Evolutionary conservation across 768 basidiomycete species (phyloP).

Genomic region (Boletus reticulatus): DNA sequence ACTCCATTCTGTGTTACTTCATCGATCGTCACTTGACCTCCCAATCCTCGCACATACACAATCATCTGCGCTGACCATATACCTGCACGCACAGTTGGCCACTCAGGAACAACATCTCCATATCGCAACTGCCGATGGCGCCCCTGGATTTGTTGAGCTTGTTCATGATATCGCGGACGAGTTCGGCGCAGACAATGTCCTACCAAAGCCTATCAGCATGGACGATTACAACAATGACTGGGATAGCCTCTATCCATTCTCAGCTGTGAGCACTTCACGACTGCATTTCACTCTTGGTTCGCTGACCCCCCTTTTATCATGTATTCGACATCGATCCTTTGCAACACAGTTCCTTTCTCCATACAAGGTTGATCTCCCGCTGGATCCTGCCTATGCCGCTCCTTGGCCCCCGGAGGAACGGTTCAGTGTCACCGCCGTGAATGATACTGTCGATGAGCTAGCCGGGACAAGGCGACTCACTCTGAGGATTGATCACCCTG

Average conservation of each 20-base stretch:
- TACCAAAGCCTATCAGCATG: slow-evolving; percentile 52
- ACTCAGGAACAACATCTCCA: slow-evolving; percentile 73
- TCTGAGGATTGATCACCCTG: slow-evolving; percentile 71
- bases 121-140: slow-evolving; percentile 77
- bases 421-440: slow-evolving; percentile 57
- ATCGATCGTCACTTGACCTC: not conserved
- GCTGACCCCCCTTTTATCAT: not conserved
- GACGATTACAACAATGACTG: slow-evolving; percentile 83
- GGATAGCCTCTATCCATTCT: slow-evolving; percentile 84
- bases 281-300: not conserved
- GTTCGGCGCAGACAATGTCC: slow-evolving; percentile 49
- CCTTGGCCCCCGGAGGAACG: slow-evolving; percentile 41
- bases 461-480: slow-evolving; percentile 70
- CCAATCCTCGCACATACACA: not conserved
- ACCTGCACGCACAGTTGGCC: slow-evolving; percentile 50
- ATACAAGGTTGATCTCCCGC: slow-evolving; percentile 70
- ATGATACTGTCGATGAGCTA: slow-evolving; percentile 51
- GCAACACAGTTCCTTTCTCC: slow-evolving; percentile 70
- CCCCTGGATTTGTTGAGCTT: slow-evolving; percentile 68
- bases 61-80: slow-evolving; percentile 1
- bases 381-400: slow-evolving; percentile 47
- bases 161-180: slow-evolving; percentile 56
- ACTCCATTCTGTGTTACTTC: not conserved
- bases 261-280: slow-evolving; percentile 45
- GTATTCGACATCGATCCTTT: not conserved